phyloP scores from a whole-genome alignment of 83 land plant species.

The Picea mariana region DNA sequence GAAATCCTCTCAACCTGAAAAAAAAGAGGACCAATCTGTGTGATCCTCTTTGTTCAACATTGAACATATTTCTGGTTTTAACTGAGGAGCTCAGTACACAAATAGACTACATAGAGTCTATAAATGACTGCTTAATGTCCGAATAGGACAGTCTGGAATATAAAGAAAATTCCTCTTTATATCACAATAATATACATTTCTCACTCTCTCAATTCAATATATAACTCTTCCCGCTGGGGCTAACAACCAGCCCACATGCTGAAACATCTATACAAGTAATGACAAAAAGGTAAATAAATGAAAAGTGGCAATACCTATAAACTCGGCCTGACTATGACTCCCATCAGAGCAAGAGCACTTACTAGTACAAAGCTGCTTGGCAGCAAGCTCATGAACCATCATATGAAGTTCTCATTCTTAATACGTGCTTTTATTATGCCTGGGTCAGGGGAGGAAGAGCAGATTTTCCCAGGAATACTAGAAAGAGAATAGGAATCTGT shows the following conservation, averaged over 20 bases:
- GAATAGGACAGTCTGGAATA: not conserved
- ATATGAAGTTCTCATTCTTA: slow-evolving; percentile 23
- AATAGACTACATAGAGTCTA: no score
- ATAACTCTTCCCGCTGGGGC: slow-evolving; percentile 15
- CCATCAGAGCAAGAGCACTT: slow-evolving; percentile 4
- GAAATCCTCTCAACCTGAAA: no score
- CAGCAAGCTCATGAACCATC: not conserved
- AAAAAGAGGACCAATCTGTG: no score
- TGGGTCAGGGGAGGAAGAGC: slow-evolving; percentile 12
- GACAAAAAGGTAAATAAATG: not conserved
- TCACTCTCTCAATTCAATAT: slow-evolving; percentile 8
- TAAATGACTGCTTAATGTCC: no score
- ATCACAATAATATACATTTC: slow-evolving; percentile 9
- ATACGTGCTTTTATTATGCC: slow-evolving; percentile 26
- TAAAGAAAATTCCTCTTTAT: slow-evolving; percentile 7
- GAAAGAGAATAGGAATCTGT: slow-evolving; percentile 14
- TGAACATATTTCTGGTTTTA: no score
- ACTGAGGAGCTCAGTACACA: no score
- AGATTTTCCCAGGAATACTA: slow-evolving; percentile 18
- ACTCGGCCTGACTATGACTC: not conserved
- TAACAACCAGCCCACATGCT: slow-evolving; percentile 10
- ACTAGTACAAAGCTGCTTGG: slow-evolving; percentile 11
- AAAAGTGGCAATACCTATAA: not conserved
- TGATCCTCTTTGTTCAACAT: no score
- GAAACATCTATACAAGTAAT: slow-evolving; percentile 12